A percentile compares a stretch with the other conserved stretches of the same genome.
phyloP scores from a whole-genome alignment of 2,329 filamentous ascomycete genomes.

The Hymenotorrendiella dingleyae region DNA sequence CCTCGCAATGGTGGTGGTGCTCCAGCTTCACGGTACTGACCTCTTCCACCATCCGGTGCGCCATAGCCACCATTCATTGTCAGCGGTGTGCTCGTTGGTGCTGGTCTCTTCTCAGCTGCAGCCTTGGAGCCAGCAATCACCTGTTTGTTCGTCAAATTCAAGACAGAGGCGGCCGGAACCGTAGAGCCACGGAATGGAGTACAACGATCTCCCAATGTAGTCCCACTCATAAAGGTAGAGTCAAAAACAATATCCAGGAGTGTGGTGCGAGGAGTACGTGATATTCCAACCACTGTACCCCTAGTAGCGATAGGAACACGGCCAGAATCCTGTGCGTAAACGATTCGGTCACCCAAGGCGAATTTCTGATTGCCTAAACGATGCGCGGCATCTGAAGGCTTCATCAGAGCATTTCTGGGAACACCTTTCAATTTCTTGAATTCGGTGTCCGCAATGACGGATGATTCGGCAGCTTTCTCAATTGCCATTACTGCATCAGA shows the following conservation, averaged over 20 bases:
- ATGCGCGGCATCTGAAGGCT: constrained; percentile 94
- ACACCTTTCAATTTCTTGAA: constrained; percentile 72
- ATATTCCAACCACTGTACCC: constrained; percentile 93
- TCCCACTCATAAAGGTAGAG: constrained; percentile 93
- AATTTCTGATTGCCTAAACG: constrained; percentile 82
- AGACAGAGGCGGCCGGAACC: constrained; percentile 77
- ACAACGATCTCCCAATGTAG: constrained; percentile 82
- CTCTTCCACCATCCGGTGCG: constrained; percentile 50
- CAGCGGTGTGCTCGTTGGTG: constrained; percentile 43
- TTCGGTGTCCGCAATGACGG: constrained; percentile 47
- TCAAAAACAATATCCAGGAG: constrained; percentile 93
- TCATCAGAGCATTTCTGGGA: constrained; percentile 80
- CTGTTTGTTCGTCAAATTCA: constrained; percentile 82
- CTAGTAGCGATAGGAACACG: constrained; percentile 89
- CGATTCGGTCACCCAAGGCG: constrained; percentile 78
- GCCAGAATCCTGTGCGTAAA: constrained; percentile 87
- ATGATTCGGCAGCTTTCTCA: constrained; percentile 66
- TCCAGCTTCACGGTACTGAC: constrained; percentile 55
- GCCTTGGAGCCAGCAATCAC: constrained; percentile 64
- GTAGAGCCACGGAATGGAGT: constrained; percentile 92
- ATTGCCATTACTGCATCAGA: constrained; percentile 80
- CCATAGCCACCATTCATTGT: constrained; percentile 49
- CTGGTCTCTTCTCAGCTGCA: constrained; percentile 46
- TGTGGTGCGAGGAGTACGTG: constrained; percentile 73
- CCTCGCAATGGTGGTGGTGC: constrained; percentile 50